Evolutionary conservation across 768 basidiomycete genomes (phyloP), one percentile per base, ranked within the genome.

Genomic region (Leccinellum albellum): DNA sequence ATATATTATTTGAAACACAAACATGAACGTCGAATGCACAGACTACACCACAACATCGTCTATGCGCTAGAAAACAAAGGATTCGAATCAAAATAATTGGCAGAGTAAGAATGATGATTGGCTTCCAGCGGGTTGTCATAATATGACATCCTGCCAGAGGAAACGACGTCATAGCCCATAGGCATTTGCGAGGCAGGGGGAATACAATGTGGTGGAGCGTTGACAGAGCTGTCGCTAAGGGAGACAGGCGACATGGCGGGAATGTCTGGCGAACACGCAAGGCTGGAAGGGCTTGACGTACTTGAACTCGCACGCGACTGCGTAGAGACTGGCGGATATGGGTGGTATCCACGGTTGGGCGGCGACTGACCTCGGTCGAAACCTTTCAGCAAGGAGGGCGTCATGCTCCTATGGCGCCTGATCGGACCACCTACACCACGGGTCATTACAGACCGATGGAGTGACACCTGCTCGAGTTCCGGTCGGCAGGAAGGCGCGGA

Each of bases 321-420:
- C 3, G 40, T 10, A 17, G 71, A 71, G 9, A 54, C 32, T 1
- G 62, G 57, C 9, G 78, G 80, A 51, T 86, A 86, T 21, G 87
- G 78, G 66, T 87, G 82, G 61, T 85, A 82, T 48, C 81, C 79
- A 51, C 84, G 75, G 57, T 66, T 72, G 12, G 73, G 74, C 40
- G 74, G 74, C 26, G 83, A 81, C 56, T 78, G 68, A 32, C 76
- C 75, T 61, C 82, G 82, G 45, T 74, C 77, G 52, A 78, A 82
- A 52, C 74, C 79, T 52, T 84, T 78, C 47, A 77, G 70, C 28
- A 85, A 59, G 0, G 84, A 84, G 9, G 89, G 89, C 8, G 89
- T 91, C 80, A 87, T 88, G 69, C 87, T 89, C 54, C 89, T 79
- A 66, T 89, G 84, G 47, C 89, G 78, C 51, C 88, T 75, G 47